These are phyloP conservation scores for Mucor sp. DNA, from an alignment of 371 early-diverging fungal species.

Conservation along the genomic window DNA sequence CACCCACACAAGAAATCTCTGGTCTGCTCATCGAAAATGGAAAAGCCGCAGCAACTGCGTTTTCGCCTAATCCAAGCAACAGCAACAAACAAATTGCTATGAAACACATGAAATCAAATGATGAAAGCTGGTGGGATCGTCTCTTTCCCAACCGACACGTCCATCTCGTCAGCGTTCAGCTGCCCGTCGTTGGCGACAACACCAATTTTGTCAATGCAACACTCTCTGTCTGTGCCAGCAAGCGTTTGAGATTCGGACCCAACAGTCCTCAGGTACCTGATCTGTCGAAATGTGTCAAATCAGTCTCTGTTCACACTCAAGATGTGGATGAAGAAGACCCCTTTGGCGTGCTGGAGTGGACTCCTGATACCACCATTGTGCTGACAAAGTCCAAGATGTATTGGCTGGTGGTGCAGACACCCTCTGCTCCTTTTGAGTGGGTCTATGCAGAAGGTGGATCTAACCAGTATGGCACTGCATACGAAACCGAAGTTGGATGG, in stretches of 20 bases:
- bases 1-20: constrained; percentile 25
- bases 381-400: constrained; percentile 21
- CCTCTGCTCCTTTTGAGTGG: constrained; percentile 13
- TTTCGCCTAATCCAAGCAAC: constrained; percentile 27
- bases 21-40: constrained; percentile 21
- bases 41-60: constrained; percentile 36
- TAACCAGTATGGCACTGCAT: constrained; percentile 14
- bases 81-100: constrained; percentile 3
- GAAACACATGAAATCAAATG: background rate
- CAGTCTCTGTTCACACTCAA: constrained; percentile 4
- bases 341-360: constrained; percentile 28
- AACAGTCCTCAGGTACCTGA: constrained; percentile 13
- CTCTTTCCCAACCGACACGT: constrained; percentile 39
- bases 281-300: constrained; percentile 13
- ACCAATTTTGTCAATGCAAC: constrained; percentile 14
- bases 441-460: constrained; percentile 11
- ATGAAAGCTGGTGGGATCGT: constrained; percentile 49
- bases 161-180: constrained; percentile 32
- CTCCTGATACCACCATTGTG: constrained; percentile 16
- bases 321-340: background rate
- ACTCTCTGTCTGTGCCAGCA: constrained; percentile 33
- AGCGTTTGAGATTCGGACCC: background rate
- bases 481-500: constrained; percentile 23
- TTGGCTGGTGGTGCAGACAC: constrained; percentile 28
- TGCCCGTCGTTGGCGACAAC: constrained; percentile 24